Base-by-base conservation (phyloP, 306 rosid species). In the Quercus alba region DNA sequence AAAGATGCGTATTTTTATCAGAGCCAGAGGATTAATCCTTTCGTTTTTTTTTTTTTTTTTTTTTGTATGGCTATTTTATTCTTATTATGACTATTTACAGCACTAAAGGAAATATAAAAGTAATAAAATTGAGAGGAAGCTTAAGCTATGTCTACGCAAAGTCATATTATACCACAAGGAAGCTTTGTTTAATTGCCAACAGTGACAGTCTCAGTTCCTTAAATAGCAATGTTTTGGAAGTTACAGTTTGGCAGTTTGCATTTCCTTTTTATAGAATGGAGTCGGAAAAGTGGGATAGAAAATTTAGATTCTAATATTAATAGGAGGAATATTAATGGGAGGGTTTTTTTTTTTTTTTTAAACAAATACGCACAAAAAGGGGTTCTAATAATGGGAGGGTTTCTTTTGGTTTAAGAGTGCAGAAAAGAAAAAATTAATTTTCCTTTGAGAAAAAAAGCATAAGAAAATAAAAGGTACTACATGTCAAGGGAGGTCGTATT, bases 1-100 rank as follows among this genome's bases (percentile, higher is more conserved):
- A 64, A 75, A 69, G 74, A 73, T 76, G 76, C 84, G 66, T n/a
- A 76, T 49, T 49, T 49, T 38, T 38, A 38, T 38, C 10, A 51
- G 64, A 55, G 70, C 70, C 49, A 11, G 56, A 58, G 64, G 46
- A 38, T 38, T 8, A 38, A 38, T 38, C 11, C 46, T 38, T 38
- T 23, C 13, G 26, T 20, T 31, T 28, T 71, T 6, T 5, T n/a
- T 12, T 5, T 26, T 26, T 25, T 30, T 3, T 0, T 15, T 8
- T 5, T 7, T 8, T 20, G 4, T 61, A 13, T 18, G 4, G 3
- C 14, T 13, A 8, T 1, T 59, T 26, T 61, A 25, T 23, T 15
- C 33, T 61, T 23, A n/a, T 62, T 25, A 33, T 62, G 15, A 10
- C 12, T 44, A n/a, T 19, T 52, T 26, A 54, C 30, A 54, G 79